A percentile compares a stretch with the other conserved stretches of the same genome.
Evolutionary conservation across 164 flowering plant genomes (phyloP).

Genomic region (Stephania cephalantha): DNA sequence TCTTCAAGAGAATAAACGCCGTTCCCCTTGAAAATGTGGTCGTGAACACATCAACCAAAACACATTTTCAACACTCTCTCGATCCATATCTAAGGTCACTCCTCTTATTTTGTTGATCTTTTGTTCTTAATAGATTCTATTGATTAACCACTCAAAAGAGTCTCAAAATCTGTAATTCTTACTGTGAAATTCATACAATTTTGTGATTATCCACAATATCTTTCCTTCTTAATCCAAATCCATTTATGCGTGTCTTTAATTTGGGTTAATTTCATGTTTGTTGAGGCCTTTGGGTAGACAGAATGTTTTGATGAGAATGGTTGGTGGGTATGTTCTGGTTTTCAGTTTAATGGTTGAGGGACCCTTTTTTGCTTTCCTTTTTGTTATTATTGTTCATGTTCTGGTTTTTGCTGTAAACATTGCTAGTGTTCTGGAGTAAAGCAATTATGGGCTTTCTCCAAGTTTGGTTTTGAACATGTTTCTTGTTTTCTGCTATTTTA

Average conservation of each 20-base stretch:
- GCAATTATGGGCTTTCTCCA: constrained; percentile 5
- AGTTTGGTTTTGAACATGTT: constrained; percentile 6
- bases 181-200: neutral
- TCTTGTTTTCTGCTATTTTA: neutral
- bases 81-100: constrained; percentile 21
- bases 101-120: neutral
- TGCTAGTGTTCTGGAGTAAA: constrained; percentile 3
- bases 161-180: neutral
- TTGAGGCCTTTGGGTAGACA: neutral
- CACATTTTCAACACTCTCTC: constrained; percentile 14
- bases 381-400: neutral
- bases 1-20: constrained; percentile 18
- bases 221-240: neutral
- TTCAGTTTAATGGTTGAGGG: neutral
- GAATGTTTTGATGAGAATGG: constrained; percentile 7
- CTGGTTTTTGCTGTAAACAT: constrained; percentile 5
- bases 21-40: constrained; percentile 13
- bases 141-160: constrained; percentile 5
- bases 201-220: neutral
- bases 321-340: constrained; percentile 12
- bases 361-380: neutral
- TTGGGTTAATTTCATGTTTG: constrained; percentile 3
- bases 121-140: neutral
- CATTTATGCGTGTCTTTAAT: constrained; percentile 8
- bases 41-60: constrained; percentile 13